A percentile compares a stretch with the other conserved stretches of the same genome.
phyloP scores from a whole-genome alignment of 352 stramenopile species.

The Plasmopara viticola region DNA sequence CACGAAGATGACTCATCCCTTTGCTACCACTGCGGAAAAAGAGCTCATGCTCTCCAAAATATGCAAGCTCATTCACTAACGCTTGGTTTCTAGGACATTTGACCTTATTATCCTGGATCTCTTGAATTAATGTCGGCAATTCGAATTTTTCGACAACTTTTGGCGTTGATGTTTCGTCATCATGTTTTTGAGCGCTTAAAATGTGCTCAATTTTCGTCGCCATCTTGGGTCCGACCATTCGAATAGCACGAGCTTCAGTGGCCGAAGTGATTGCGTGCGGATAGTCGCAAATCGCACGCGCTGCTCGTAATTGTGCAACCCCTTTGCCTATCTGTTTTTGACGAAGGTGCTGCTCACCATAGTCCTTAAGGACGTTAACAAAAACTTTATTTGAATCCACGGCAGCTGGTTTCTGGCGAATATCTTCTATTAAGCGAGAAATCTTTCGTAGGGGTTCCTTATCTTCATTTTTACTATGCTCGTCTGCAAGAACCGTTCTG shows the following conservation, averaged over 20 bases:
- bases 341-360: slow-evolving; percentile 3
- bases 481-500: background rate
- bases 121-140: background rate
- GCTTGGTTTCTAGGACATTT: slow-evolving; percentile 1
- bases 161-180: background rate
- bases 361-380: slow-evolving; percentile 1
- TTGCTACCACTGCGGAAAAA: slow-evolving; percentile 1
- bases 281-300: slow-evolving; percentile 4
- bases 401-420: slow-evolving; percentile 24
- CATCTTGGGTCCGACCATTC: background rate
- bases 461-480: slow-evolving; percentile 1
- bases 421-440: slow-evolving; percentile 42
- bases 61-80: slow-evolving; percentile 1
- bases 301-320: slow-evolving; percentile 3
- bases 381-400: slow-evolving; percentile 46
- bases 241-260: slow-evolving; percentile 2
- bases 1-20: slow-evolving; percentile 1
- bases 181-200: background rate
- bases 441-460: slow-evolving; percentile 18
- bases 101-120: background rate
- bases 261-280: background rate
- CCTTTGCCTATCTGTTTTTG: slow-evolving; percentile 4
- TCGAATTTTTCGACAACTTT: background rate
- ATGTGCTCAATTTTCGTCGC: slow-evolving; percentile 1
- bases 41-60: slow-evolving; percentile 4